phyloP scores from a whole-genome alignment of 352 stramenopile genomes.

The Pythium dissotocum region DNA sequence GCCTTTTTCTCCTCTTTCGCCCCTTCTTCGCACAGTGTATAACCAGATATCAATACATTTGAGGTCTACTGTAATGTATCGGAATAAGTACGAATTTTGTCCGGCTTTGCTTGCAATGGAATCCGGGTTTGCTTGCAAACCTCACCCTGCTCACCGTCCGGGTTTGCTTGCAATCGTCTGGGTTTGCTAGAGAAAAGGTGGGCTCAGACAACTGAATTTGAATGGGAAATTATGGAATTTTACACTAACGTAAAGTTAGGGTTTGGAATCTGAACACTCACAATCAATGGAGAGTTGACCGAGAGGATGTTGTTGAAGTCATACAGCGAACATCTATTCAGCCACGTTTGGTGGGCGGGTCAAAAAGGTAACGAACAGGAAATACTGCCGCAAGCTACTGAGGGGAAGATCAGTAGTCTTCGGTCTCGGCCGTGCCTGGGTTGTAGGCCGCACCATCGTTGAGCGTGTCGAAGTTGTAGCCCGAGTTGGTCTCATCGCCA shows the following conservation, averaged over 20 bases:
- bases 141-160: too few relatives aligned
- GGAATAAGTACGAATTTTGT: too few relatives aligned
- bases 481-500: neutral
- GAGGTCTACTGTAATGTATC: too few relatives aligned
- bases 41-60: too few relatives aligned
- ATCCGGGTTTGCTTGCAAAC: too few relatives aligned
- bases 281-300: too few relatives aligned
- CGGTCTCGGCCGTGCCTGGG: conserved; percentile 11
- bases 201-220: neutral
- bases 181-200: too few relatives aligned
- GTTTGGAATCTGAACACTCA: too few relatives aligned
- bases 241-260: neutral
- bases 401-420: conserved; percentile 2
- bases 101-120: too few relatives aligned
- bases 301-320: neutral
- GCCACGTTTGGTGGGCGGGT: neutral
- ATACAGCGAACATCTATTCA: conserved; percentile 6
- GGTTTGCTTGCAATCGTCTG: too few relatives aligned
- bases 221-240: neutral
- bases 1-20: too few relatives aligned
- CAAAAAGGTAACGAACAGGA: conserved; percentile 4
- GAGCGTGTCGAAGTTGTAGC: conserved; percentile 9
- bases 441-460: neutral
- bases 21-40: too few relatives aligned
- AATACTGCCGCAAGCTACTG: neutral